Percentiles rank a stretch among this genome's conserved stretches.
These are phyloP conservation scores for Trichoderma reesei DNA, from an alignment of 495 filamentous ascomycete genomes.

Conservation along the genomic window DNA sequence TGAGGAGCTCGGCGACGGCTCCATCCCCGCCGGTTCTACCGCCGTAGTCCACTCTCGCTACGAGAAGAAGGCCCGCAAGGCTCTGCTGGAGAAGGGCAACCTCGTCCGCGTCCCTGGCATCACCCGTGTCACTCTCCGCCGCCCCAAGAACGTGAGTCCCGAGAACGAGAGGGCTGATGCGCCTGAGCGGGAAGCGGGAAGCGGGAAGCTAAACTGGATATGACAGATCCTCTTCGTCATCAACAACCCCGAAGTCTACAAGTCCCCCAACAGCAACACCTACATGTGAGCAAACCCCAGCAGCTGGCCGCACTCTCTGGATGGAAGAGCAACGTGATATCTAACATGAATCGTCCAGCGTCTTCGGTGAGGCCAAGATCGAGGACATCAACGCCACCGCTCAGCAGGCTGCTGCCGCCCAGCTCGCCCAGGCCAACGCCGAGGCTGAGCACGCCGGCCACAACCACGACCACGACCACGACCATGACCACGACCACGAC, in stretches of 20 bases:
- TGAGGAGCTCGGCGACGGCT: slow-evolving; percentile 57
- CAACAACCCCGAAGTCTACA: slow-evolving; percentile 98
- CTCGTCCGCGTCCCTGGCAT: slow-evolving; percentile 94
- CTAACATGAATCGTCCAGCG: slow-evolving; percentile 41
- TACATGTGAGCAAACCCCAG: slow-evolving; percentile 68
- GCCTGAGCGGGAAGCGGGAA: neutral
- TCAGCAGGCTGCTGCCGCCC: slow-evolving; percentile 85
- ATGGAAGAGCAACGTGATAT: neutral
- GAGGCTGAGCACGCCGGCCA: slow-evolving; percentile 51
- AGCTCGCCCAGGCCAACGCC: slow-evolving; percentile 60
- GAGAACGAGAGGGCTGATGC: neutral
- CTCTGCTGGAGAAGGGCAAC: slow-evolving; percentile 84
- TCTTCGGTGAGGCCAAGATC: slow-evolving; percentile 99
- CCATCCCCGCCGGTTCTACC: slow-evolving; percentile 75
- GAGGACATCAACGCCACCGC: slow-evolving; percentile 98
- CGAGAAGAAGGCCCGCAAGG: slow-evolving; percentile 99
- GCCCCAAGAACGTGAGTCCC: slow-evolving; percentile 90
- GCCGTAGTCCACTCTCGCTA: slow-evolving; percentile 93
- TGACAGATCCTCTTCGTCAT: slow-evolving; percentile 94
- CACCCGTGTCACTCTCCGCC: slow-evolving; percentile 91
- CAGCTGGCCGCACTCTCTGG: too few relatives aligned
- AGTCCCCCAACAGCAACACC: slow-evolving; percentile 94
- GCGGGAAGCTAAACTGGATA: slow-evolving; percentile 19
- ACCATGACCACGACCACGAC: slow-evolving; percentile 47
- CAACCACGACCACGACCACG: slow-evolving; percentile 61